phyloP scores from a whole-genome alignment of 768 basidiomycete species.

The Lyophyllum decastes region DNA sequence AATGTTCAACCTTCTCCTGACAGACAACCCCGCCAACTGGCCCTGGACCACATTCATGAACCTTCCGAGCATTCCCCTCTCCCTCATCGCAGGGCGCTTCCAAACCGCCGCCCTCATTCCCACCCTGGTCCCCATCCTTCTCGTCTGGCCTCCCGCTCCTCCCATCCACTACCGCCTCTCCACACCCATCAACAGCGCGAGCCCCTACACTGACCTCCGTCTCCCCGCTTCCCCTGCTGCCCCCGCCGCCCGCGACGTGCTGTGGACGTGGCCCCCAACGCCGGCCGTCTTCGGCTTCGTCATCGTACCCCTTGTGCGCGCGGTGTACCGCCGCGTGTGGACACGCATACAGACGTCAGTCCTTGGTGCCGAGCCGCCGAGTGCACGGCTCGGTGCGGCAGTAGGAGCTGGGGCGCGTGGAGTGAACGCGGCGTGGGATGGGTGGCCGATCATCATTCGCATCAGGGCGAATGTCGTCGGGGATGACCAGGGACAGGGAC shows the following conservation, averaged over 20 bases:
- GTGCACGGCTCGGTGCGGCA: slow-evolving; percentile 22
- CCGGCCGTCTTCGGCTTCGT: slow-evolving; percentile 57
- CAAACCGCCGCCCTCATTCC: slow-evolving; percentile 33
- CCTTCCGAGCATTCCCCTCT: slow-evolving; percentile 70
- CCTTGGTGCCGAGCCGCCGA: slow-evolving; percentile 39
- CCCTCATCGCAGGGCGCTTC: slow-evolving; percentile 65
- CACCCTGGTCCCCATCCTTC: slow-evolving; percentile 45
- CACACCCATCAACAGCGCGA: slow-evolving; percentile 17
- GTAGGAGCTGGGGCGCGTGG: not conserved
- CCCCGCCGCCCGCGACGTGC: not conserved
- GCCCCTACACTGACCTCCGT: slow-evolving; percentile 19
- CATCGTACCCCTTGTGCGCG: slow-evolving; percentile 48
- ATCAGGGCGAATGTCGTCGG: slow-evolving; percentile 29
- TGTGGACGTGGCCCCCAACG: slow-evolving; percentile 56
- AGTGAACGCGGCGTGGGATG: slow-evolving; percentile 26
- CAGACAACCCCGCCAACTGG: slow-evolving; percentile 73
- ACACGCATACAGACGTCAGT: slow-evolving; percentile 41
- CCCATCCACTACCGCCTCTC: slow-evolving; percentile 30
- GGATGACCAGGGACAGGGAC: slow-evolving; percentile 11
- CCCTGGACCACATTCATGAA: slow-evolving; percentile 76
- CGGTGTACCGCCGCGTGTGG: slow-evolving; percentile 44
- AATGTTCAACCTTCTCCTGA: slow-evolving; percentile 65
- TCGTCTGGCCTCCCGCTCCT: slow-evolving; percentile 45
- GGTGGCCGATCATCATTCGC: slow-evolving; percentile 36
- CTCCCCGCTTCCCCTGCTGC: slow-evolving; percentile 5